Evolutionary conservation across 2,329 filamentous ascomycete species (phyloP), one percentile per base, ranked within the genome.

Genomic region (Colletotrichum sp.): DNA sequence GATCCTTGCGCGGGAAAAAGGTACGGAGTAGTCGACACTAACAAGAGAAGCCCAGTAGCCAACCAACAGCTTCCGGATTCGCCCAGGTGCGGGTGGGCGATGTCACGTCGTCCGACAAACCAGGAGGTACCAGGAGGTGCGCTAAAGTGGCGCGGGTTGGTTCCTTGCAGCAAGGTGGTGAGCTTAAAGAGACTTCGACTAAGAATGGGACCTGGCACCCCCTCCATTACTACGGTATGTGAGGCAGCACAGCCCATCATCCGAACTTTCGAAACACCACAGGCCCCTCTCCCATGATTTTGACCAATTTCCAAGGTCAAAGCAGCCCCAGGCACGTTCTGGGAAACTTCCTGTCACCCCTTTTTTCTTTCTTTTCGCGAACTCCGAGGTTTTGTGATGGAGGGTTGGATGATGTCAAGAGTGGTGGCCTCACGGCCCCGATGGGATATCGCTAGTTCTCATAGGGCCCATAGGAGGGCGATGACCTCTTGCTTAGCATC

Each of bases 171-270:
- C 18, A 36, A 57, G 69, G 73, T 73, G 63, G 28, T 76, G 75
- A 76, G 75, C 75, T 75, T 76, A 76, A 76, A 76, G 75, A 63
- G 60, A 76, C 75, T 55, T 73, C 74, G 62, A 66, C 32, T 63
- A 30, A 60, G 70, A 21, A 68, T 68, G 63, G 59, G 74, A 71
- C 68, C 49, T 39, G 44, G 44, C 10, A 2, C 0, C 30, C 69
- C 69, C 64, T 73, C 73, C 62, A 49, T 39, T 62, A 49, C 44
- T 49, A 49, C 44, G n/a, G 44, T 49, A 49, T 52, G 49, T 76
- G 71, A 76, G 62, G 75, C 71, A 75, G 66, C 75, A 76, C 67
- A 75, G 75, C 75, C 73, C 71, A 39, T 76, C 74, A 70, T 74
- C 71, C 66, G 75, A 75, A 76, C 60, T 62, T 75, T 75, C 62